phyloP scores from a whole-genome alignment of 441 rosid species.

The Dalechampia spathulata region DNA sequence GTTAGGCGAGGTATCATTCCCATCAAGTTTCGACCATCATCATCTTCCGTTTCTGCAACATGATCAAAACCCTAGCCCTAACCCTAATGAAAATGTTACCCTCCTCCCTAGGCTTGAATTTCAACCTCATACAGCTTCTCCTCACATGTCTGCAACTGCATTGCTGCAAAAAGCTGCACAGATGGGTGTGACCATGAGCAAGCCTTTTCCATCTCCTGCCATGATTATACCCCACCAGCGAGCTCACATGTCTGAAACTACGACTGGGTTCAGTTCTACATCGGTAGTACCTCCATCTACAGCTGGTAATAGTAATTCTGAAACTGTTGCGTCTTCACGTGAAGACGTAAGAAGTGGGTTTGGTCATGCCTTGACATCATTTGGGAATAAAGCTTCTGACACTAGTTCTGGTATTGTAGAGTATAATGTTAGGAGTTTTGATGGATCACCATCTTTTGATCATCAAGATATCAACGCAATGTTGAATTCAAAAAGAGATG shows the following conservation, averaged over 20 bases:
- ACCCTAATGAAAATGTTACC: conserved; percentile 11
- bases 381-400: conserved; percentile 37
- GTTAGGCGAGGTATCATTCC: conserved; percentile 21
- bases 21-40: conserved; percentile 15
- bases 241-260: conserved; percentile 30
- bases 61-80: conserved; percentile 26
- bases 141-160: conserved; percentile 82
- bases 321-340: conserved; percentile 29
- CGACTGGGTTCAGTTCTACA: conserved; percentile 14
- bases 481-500: conserved; percentile 19
- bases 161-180: conserved; percentile 83
- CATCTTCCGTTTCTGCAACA: conserved; percentile 18
- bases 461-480: conserved; percentile 27
- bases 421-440: conserved; percentile 26
- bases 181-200: conserved; percentile 54
- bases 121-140: conserved; percentile 18
- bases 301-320: conserved; percentile 9
- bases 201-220: conserved; percentile 12
- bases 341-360: conserved; percentile 28
- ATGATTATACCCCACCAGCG: conserved; percentile 21
- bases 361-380: conserved; percentile 21
- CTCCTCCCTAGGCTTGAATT: conserved; percentile 11
- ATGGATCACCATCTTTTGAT: conserved; percentile 11
- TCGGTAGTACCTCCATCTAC: conserved; percentile 13
- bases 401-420: too few species aligned